A percentile compares a stretch with the other conserved stretches of the same genome.
Evolutionary conservation across 768 basidiomycete genomes (phyloP).

Genomic region (Leucocoprinus leucothites): DNA sequence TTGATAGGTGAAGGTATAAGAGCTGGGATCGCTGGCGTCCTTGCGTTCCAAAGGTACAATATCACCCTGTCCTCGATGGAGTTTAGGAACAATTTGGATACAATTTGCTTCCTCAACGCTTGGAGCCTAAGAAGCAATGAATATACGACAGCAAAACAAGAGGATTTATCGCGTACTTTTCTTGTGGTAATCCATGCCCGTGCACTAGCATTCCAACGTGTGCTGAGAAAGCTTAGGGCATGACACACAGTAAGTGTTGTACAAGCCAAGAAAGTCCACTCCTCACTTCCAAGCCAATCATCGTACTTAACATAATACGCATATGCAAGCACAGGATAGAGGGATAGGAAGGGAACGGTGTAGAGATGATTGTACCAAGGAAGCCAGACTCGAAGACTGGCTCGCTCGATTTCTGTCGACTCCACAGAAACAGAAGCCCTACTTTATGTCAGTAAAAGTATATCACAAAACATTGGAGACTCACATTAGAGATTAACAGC

Average conservation of each 20-base stretch:
- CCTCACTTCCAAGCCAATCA: constrained; percentile 86
- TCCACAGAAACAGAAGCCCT: constrained; percentile 52
- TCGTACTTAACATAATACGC: constrained; percentile 92
- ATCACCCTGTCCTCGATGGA: constrained; percentile 85
- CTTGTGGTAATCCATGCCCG: constrained; percentile 78
- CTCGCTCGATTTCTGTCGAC: constrained; percentile 65
- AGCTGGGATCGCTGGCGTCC: constrained; percentile 46
- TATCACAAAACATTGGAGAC: not conserved
- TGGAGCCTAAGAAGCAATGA: constrained; percentile 41
- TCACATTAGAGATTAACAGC: constrained; percentile 13
- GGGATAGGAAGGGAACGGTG: constrained; percentile 69
- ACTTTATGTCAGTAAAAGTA: not conserved
- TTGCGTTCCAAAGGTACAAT: constrained; percentile 78
- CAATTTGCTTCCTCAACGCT: constrained; percentile 73
- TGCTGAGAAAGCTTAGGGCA: constrained; percentile 88
- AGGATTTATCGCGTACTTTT: constrained; percentile 40
- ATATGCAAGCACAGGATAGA: constrained; percentile 84
- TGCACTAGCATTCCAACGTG: constrained; percentile 83
- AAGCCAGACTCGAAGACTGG: constrained; percentile 62
- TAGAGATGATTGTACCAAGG: constrained; percentile 76
- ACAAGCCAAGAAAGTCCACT: constrained; percentile 96
- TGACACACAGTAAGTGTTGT: constrained; percentile 83
- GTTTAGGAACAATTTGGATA: constrained; percentile 76
- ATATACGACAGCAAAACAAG: not conserved
- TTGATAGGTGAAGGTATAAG: constrained; percentile 92